Percentiles rank a stretch among this genome's conserved stretches.
These are phyloP conservation scores for Trichosporon sp. DNA, from an alignment of 1,284 basidiomycete genomes.

Conservation along the genomic window DNA sequence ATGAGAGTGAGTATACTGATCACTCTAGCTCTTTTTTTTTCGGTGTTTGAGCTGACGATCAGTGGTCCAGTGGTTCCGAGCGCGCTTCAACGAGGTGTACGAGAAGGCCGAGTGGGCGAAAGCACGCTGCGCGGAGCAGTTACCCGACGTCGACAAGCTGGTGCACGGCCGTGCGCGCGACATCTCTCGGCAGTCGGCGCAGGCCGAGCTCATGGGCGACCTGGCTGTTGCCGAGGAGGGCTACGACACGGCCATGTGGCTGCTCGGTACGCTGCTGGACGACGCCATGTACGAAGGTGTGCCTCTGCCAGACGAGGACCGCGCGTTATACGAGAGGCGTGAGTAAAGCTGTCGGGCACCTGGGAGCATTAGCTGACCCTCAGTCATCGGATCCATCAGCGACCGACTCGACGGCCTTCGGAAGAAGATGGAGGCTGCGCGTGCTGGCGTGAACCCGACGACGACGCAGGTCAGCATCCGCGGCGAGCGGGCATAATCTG, in stretches of 20 bases:
- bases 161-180: constrained; percentile 56
- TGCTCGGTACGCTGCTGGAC: constrained; percentile 84
- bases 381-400: constrained; percentile 17
- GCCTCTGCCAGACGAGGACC: constrained; percentile 77
- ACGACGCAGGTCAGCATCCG: neutral
- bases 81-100: constrained; percentile 55
- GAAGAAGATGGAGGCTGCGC: constrained; percentile 13
- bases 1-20: constrained; percentile 52
- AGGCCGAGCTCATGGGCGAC: constrained; percentile 82
- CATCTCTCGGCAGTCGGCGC: constrained; percentile 76
- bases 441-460: neutral
- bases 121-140: constrained; percentile 49
- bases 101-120: constrained; percentile 57
- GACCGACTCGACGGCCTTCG: constrained; percentile 20
- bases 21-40: neutral
- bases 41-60: constrained; percentile 3
- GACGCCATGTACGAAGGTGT: constrained; percentile 77
- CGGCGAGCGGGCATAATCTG: neutral
- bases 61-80: constrained; percentile 56
- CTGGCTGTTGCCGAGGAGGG: constrained; percentile 72
- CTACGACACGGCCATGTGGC: constrained; percentile 91
- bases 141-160: constrained; percentile 53
- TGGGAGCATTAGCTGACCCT: neutral
- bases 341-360: constrained; percentile 32
- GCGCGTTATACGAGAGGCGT: constrained; percentile 74